Conservation (phyloP, 306 rosid genomes). For the Acacia crassicarpa region DNA sequence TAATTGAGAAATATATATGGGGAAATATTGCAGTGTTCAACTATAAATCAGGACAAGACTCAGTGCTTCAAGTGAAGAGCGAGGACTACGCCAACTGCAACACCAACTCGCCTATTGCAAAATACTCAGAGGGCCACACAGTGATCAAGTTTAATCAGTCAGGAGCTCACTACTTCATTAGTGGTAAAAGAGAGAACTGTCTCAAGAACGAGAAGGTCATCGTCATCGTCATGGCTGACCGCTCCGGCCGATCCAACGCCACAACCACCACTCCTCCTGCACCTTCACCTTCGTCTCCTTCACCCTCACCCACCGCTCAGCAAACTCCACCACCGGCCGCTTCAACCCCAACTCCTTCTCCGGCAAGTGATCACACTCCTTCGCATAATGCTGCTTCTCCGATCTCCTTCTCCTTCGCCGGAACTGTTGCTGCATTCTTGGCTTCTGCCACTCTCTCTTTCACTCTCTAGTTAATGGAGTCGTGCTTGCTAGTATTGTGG, state of each 20-base stretch:
- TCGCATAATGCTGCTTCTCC: conserved; percentile 63
- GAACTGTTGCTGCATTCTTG: conserved; percentile 66
- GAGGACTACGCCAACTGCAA: conserved; percentile 73
- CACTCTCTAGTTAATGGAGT: conserved; percentile 26
- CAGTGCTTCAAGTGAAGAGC: conserved; percentile 64
- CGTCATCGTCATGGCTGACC: conserved; percentile 67
- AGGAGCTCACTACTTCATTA: conserved; percentile 71
- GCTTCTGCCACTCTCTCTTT: conserved; percentile 49
- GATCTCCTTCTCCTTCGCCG: conserved; percentile 42
- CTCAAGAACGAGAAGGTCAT: conserved; percentile 73
- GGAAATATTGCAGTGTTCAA: conserved; percentile 63
- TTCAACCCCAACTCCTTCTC: conserved; percentile 49
- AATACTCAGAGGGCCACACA: conserved; percentile 78
- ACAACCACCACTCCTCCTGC: conserved; percentile 49
- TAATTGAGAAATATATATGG: not conserved
- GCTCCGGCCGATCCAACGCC: conserved; percentile 42
- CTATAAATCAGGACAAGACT: conserved; percentile 72
- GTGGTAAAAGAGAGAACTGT: conserved; percentile 80
- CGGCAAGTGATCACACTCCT: conserved; percentile 42
- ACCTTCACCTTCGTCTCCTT: not conserved
- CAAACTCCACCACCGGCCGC: conserved; percentile 43
- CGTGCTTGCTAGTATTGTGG: conserved; percentile 3
- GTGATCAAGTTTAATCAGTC: conserved; percentile 50
- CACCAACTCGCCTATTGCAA: conserved; percentile 40
- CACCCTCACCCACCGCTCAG: not conserved